Evolutionary conservation across 495 filamentous ascomycete genomes (phyloP).

Genomic region (Choiromyces venosus): DNA sequence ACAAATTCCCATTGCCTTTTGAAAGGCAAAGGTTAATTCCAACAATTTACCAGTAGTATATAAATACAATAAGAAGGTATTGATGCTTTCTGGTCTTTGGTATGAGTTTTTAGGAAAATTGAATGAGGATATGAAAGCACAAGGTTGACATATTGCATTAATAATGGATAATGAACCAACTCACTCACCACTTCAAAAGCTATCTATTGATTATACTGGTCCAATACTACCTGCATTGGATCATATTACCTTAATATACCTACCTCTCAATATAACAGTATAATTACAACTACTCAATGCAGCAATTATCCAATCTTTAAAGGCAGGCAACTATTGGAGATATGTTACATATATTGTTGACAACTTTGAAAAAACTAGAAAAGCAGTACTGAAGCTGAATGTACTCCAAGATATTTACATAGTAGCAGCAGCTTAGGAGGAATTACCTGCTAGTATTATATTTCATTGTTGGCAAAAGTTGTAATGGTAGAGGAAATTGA

Average conservation of each 20-base stretch:
- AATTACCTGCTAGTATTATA: conserved; percentile 4
- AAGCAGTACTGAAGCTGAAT: not conserved
- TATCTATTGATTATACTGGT: not conserved
- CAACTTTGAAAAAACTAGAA: not conserved
- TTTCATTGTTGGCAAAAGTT: conserved; percentile 6
- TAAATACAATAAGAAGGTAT: conserved; percentile 9
- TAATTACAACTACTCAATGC: conserved; percentile 16
- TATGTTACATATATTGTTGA: conserved; percentile 15
- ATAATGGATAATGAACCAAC: conserved; percentile 41
- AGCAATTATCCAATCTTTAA: conserved; percentile 24
- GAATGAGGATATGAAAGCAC: conserved; percentile 32
- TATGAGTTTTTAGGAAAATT: conserved; percentile 36
- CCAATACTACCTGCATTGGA: conserved; percentile 21
- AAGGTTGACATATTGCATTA: conserved; percentile 34
- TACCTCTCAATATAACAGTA: conserved; percentile 14
- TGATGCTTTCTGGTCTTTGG: conserved; percentile 12
- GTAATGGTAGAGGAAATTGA: no score
- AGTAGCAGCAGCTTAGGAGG: not conserved
- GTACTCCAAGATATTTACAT: conserved; percentile 13
- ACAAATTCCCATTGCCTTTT: not conserved
- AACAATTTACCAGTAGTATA: conserved; percentile 14
- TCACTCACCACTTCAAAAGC: conserved; percentile 25
- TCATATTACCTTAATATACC: conserved; percentile 9
- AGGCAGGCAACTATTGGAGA: conserved; percentile 5
- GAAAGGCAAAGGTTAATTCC: conserved; percentile 1